A percentile compares a stretch with the other conserved stretches of the same genome.
These are phyloP conservation scores for Botryotinia globosa DNA, from an alignment of 2,329 filamentous ascomycete species.

Conservation along the genomic window DNA sequence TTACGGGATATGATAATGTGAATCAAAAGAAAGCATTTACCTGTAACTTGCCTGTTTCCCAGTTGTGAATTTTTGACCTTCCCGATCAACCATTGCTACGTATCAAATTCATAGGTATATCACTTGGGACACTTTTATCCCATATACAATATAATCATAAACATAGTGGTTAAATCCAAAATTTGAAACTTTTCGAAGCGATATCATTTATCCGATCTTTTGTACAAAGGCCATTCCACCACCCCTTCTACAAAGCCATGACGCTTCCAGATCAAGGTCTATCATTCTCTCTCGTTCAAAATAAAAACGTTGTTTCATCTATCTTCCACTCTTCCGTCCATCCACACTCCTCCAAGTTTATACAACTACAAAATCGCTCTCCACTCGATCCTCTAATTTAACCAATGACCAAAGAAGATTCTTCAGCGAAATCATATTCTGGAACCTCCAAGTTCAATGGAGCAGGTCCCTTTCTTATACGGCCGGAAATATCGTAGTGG, in stretches of 20 bases:
- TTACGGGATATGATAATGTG: slow-evolving; percentile 19
- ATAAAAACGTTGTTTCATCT: slow-evolving; percentile 4
- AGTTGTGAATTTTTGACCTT: background rate
- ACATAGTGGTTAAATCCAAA: background rate
- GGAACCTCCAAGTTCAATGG: slow-evolving; percentile 97
- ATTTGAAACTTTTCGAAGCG: slow-evolving; percentile 15
- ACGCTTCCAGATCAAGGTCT: slow-evolving; percentile 39
- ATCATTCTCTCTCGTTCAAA: slow-evolving; percentile 44
- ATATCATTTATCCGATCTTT: slow-evolving; percentile 22
- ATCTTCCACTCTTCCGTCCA: slow-evolving; percentile 10
- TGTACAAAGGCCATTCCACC: slow-evolving; percentile 31
- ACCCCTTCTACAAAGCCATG: slow-evolving; percentile 40
- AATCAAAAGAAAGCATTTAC: slow-evolving; percentile 19
- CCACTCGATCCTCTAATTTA: slow-evolving; percentile 48
- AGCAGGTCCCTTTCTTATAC: slow-evolving; percentile 94
- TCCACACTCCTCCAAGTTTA: slow-evolving; percentile 15
- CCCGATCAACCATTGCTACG: no score
- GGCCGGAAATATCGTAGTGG: slow-evolving; percentile 99
- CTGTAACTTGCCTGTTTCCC: background rate
- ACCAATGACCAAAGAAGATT: slow-evolving; percentile 87
- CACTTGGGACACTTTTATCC: background rate
- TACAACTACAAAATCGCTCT: slow-evolving; percentile 19
- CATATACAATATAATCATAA: background rate
- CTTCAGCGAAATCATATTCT: slow-evolving; percentile 87
- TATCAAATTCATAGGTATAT: background rate